A percentile compares a stretch with the other conserved stretches of the same genome.
These are phyloP conservation scores for Closterium sp. DNA, from an alignment of 139 green algal species.

Conservation along the genomic window DNA sequence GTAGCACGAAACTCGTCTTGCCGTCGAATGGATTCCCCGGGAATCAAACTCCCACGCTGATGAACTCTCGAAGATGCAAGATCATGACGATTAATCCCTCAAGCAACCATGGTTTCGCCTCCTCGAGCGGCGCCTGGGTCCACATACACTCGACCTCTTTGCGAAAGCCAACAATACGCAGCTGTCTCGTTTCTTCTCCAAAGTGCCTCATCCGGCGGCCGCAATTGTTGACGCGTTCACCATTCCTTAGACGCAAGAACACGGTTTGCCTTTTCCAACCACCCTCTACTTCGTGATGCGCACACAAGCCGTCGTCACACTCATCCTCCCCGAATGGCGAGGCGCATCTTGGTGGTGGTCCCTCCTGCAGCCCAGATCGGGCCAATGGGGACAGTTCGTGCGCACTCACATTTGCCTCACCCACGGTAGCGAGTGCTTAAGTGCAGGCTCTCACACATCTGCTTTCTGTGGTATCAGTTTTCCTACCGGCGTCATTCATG, in stretches of 20 bases:
- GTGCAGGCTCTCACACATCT: no score
- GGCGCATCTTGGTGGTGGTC: background rate
- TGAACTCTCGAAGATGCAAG: background rate
- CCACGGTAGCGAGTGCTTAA: background rate
- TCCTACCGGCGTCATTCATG: background rate
- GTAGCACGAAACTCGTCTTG: background rate
- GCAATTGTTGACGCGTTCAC: background rate
- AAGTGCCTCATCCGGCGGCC: background rate
- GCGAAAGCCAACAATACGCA: background rate
- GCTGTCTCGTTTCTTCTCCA: background rate
- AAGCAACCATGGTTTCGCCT: background rate
- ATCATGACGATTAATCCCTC: background rate
- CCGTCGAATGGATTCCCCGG: background rate
- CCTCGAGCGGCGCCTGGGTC: background rate
- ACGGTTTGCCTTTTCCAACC: background rate
- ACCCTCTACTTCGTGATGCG: background rate
- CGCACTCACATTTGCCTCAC: background rate
- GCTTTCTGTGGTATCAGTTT: background rate
- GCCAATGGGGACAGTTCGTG: background rate
- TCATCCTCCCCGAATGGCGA: background rate
- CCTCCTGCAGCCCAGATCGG: background rate
- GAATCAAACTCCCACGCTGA: background rate
- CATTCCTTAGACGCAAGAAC: background rate
- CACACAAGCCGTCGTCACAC: background rate
- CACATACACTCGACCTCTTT: background rate